Evolutionary conservation across 345 rosid species (phyloP), one percentile per base, ranked within the genome.

Genomic region (Noccaea bulbosa): DNA sequence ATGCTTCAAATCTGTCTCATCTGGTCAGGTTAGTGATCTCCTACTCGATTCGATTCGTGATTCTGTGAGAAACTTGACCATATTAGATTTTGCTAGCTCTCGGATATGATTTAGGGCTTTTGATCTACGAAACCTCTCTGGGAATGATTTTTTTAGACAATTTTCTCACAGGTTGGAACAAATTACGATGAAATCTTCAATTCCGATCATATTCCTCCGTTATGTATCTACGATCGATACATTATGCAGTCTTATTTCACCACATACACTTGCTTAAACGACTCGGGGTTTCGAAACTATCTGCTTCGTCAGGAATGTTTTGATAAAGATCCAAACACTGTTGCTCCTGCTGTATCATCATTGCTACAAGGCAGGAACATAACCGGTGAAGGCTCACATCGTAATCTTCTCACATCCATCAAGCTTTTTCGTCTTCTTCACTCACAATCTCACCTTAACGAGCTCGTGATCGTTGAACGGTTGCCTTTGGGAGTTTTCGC

Each of bases 301-400:
- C 34, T 81, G 17, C 79, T 73, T 63, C 84, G 76, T 61, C 72
- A 47, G 3, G 51, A 34, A 44, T 45, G 78, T 68, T 61, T 78
- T 22, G 79, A 84, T 34, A 41, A 68, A 50, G 68, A 80, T 61
- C 43, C 11, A 39, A 54, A 57, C 55, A 32, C 22, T 61, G 65
- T 16, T 66, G 57, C 41, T 50, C 60, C 41, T 50, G 54, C 74
- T 22, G 69, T n/a, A n/a, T n/a, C 44, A 50, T 68, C 77, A 30
- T 77, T 84, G 43, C 58, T 81, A 71, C 61, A 78, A n/a, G 14
- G 78, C 30, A 87, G 78, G 67, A 45, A 53, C 62, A 73, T 91
- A 63, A 72, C 76, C 4, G 97, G 97, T 41, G 97, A 94, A 79
- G 99, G 97, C 59, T 89, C 95, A 65, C 99, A 91, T 80, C 93